Percentiles rank a stretch among this genome's conserved stretches.
Conservation (phyloP, 176 grass and related monocot genomes). For the Carex cristatella region DNA sequence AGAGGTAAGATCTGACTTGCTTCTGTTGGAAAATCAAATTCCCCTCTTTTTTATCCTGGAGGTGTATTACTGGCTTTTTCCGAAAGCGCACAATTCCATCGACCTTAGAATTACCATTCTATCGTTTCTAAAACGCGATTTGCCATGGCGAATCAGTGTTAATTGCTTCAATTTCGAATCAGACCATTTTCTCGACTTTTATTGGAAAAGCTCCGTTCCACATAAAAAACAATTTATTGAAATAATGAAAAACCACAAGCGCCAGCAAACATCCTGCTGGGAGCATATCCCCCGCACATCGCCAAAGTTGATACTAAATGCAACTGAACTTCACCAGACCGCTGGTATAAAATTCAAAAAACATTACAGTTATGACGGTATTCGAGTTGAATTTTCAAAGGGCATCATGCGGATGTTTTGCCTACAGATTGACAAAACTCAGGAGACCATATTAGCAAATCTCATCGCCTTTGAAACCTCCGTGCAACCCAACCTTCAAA, state of each 20-base stretch:
- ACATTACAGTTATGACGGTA: too few species aligned
- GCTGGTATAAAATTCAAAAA: slow-evolving; percentile 1
- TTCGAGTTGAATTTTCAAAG: background rate
- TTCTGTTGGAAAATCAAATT: slow-evolving; percentile 10
- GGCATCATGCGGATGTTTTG: background rate
- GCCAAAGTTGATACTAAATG: background rate
- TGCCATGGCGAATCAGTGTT: too few species aligned
- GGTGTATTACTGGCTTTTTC: background rate
- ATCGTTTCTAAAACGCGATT: too few species aligned
- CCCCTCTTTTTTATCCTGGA: background rate
- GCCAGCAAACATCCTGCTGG: too few species aligned
- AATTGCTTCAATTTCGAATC: too few species aligned
- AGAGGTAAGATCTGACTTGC: background rate
- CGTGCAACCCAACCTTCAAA: background rate
- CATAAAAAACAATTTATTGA: background rate
- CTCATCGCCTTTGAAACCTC: background rate
- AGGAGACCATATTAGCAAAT: background rate
- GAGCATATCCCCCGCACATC: too few species aligned
- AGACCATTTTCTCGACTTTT: background rate
- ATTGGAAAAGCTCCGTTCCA: background rate
- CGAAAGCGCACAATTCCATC: too few species aligned
- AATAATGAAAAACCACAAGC: too few species aligned
- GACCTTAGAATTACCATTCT: too few species aligned
- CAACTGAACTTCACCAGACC: background rate
- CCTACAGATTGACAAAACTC: background rate